phyloP scores from a whole-genome alignment of 2,329 filamentous ascomycete species.

The Ascochyta fabae region DNA sequence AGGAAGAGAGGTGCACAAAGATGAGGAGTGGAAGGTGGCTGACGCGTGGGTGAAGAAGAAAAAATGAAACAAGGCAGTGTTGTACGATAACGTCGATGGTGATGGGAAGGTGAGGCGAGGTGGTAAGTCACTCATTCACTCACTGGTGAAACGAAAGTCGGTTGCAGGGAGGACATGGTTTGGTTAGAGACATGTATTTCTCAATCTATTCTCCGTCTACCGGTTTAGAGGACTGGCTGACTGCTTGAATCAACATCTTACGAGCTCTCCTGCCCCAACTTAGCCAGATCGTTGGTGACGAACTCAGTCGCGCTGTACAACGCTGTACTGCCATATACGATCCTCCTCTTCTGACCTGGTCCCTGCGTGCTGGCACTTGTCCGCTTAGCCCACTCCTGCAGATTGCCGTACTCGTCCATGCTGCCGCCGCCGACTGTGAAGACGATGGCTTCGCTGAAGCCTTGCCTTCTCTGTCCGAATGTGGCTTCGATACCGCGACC shows the following conservation, averaged over 20 bases:
- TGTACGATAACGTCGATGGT: too few relatives aligned
- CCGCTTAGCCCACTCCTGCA: constrained; percentile 92
- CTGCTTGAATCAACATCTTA: constrained; percentile 13
- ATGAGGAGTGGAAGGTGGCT: too few relatives aligned
- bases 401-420: constrained; percentile 98
- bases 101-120: too few relatives aligned
- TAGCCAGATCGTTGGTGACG: constrained; percentile 62
- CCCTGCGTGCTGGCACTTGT: constrained; percentile 64
- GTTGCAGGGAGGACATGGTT: too few relatives aligned
- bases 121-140: too few relatives aligned
- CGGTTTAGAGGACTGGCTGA: too few relatives aligned
- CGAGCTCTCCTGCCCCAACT: constrained; percentile 60
- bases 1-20: too few relatives aligned
- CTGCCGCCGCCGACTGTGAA: constrained; percentile 92
- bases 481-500: constrained; percentile 74
- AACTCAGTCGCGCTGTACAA: constrained; percentile 69
- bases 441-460: constrained; percentile 89
- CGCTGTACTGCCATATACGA: constrained; percentile 94
- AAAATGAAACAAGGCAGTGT: too few relatives aligned
- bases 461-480: constrained; percentile 89
- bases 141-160: too few relatives aligned
- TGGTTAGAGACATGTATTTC: too few relatives aligned
- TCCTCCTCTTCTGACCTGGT: constrained; percentile 72
- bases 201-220: too few relatives aligned
- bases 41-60: too few relatives aligned